These are phyloP conservation scores for Canariomyces notabilis DNA, from an alignment of 2,329 filamentous ascomycete genomes.

Conservation along the genomic window DNA sequence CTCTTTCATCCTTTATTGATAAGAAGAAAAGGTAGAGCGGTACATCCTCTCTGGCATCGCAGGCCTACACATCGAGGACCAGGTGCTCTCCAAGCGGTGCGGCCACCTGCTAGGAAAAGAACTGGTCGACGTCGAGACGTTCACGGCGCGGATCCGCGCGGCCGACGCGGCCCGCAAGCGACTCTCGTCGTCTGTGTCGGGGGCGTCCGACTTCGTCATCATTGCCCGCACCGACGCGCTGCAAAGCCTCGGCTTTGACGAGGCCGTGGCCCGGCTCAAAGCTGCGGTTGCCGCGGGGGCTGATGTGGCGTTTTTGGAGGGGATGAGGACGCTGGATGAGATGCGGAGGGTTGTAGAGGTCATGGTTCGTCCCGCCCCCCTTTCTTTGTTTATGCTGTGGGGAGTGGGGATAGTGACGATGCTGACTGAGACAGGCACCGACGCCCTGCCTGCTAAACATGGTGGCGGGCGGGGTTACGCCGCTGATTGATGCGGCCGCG, in stretches of 20 bases:
- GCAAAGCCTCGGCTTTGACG: constrained; percentile 52
- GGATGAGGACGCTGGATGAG: constrained; percentile 47
- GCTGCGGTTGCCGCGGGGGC: constrained; percentile 51
- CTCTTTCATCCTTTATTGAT: constrained; percentile 24
- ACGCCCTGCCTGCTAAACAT: constrained; percentile 32
- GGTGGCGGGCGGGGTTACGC: constrained; percentile 31
- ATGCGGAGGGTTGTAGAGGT: constrained; percentile 13
- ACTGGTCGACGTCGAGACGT: constrained; percentile 48
- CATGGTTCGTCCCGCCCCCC: constrained; percentile 17
- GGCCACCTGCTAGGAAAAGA: constrained; percentile 60
- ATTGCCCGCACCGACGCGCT: constrained; percentile 61
- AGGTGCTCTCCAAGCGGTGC: constrained; percentile 60
- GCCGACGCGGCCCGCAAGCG: constrained; percentile 45
- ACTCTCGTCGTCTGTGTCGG: too few species aligned
- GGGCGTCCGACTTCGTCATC: constrained; percentile 55
- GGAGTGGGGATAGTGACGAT: background rate
- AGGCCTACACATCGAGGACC: constrained; percentile 58
- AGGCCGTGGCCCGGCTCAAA: constrained; percentile 46
- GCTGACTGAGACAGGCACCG: constrained; percentile 15
- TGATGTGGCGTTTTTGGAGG: constrained; percentile 58
- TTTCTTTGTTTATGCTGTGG: background rate
- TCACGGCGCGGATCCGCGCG: constrained; percentile 51
- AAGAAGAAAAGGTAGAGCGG: constrained; percentile 36
- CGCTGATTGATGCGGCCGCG: constrained; percentile 26
- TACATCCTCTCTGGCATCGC: constrained; percentile 54